Percentiles rank a stretch among this genome's conserved stretches.
Evolutionary conservation across 768 basidiomycete species (phyloP).

Genomic region (Suillus hirtellus): DNA sequence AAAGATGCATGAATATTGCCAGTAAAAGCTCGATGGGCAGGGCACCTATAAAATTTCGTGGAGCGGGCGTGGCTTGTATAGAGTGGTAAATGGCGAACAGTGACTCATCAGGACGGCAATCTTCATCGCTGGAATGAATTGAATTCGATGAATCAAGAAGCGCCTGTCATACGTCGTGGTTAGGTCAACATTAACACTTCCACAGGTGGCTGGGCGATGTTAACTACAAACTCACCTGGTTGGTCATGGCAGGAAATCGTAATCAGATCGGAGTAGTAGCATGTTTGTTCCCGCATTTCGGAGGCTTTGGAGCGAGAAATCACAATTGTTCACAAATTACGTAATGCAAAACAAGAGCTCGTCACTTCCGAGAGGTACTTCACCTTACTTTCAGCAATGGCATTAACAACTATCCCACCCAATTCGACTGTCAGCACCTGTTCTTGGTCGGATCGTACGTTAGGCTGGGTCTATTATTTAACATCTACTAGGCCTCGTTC

Average conservation of each 20-base stretch:
- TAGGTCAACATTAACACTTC: neutral
- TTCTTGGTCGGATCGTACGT: neutral
- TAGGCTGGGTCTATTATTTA: neutral
- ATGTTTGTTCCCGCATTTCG: neutral
- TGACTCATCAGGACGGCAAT: neutral
- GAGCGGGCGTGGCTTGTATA: neutral
- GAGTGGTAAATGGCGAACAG: constrained; percentile 2
- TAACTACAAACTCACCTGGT: neutral
- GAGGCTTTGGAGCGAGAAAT: neutral
- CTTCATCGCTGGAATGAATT: neutral
- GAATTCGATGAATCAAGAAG: neutral
- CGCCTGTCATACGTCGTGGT: neutral
- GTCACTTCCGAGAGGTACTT: neutral
- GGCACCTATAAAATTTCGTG: neutral
- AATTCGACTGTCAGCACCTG: neutral
- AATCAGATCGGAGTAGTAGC: neutral
- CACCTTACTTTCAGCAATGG: neutral
- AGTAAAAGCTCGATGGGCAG: constrained; percentile 11
- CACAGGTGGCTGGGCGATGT: neutral
- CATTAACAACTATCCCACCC: neutral
- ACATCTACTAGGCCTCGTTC: neutral
- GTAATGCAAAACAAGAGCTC: too few relatives aligned
- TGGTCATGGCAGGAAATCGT: neutral
- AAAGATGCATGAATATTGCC: constrained; percentile 9
- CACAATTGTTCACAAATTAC: neutral